Conservation (phyloP, 164 flowering plant species). For the Brasenia schreberi region DNA sequence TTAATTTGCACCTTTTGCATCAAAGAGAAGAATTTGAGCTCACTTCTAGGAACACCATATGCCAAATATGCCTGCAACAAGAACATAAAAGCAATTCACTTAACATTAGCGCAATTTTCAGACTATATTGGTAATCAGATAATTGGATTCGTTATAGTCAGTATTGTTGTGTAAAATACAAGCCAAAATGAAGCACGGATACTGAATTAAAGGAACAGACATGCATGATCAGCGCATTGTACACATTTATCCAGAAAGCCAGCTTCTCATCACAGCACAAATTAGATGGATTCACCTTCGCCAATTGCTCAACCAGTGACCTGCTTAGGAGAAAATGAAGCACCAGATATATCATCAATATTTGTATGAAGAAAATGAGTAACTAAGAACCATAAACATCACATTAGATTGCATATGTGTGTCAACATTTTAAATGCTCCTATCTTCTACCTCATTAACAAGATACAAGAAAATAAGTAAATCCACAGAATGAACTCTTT, state of each 20-base stretch:
- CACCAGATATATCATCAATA: neutral
- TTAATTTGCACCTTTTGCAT: slow-evolving; percentile 60
- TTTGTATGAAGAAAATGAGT: neutral
- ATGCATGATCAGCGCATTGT: slow-evolving; percentile 79
- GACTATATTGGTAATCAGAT: too few relatives aligned
- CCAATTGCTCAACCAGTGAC: slow-evolving; percentile 63
- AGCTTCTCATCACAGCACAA: slow-evolving; percentile 54
- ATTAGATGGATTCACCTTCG: slow-evolving; percentile 49
- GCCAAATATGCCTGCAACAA: slow-evolving; percentile 63
- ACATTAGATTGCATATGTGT: neutral
- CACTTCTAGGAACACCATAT: slow-evolving; percentile 72
- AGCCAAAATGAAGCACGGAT: neutral
- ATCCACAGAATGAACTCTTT: neutral
- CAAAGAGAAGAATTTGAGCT: slow-evolving; percentile 63
- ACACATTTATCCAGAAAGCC: slow-evolving; percentile 85
- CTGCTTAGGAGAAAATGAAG: slow-evolving; percentile 15
- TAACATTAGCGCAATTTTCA: too few relatives aligned
- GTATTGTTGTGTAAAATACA: neutral
- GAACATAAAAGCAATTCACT: neutral
- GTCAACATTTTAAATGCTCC: too few relatives aligned
- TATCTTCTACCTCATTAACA: too few relatives aligned
- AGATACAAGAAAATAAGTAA: neutral
- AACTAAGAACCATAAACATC: neutral
- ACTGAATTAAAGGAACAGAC: slow-evolving; percentile 22
- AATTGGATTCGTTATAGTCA: neutral